Evolutionary conservation across 2,329 filamentous ascomycete species (phyloP), one percentile per base, ranked within the genome.

Genomic region (Bipolaris bicolor): DNA sequence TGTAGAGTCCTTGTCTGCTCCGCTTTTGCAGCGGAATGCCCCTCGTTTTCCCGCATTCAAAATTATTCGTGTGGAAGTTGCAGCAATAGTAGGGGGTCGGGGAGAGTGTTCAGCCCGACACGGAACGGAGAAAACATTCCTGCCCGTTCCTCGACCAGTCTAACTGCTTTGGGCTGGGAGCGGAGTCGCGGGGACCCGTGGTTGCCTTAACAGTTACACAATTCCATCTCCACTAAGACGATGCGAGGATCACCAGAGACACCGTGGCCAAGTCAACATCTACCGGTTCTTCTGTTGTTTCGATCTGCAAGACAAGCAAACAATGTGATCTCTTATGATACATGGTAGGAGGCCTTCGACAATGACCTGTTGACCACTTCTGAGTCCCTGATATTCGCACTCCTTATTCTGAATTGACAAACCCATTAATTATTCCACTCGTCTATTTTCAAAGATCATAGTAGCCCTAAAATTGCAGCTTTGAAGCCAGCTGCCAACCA

Each of bases 11-110:
- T 70, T 11, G 55, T 13, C 2, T 52, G 57, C 11, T 52, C 46
- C 20, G 61, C 44, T 24, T 60, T 64, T 7, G 58, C 52, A 29
- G 55, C 57, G 49, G 49, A 46, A 26, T 66, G 55, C 15, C 63
- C 53, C 50, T 70, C 63, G 51, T 41, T 59, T 7, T 68, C 57
- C 52, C 68, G 70, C 73, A 74, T 75, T 46, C 55, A 48, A 53
- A 55, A 54, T 44, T 36, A 29, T 43, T 29, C 24, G 54, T 31
- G 40, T 13, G 7, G 15, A 43, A 24, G 39, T 20, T 48, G 37
- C 40, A 26, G 29, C 16, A 29, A n/a, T 6, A 24, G 10, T 31
- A 49, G 55, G 18, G 31, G 22, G 18, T 26, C 13, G 18, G 6
- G 18, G 20, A 16, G 22, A 20, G 3, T 16, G 44, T 31, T 40